Percentiles rank a stretch among this genome's conserved stretches.
Conservation (phyloP, 2,329 filamentous ascomycete genomes). For the Ascocoryne sarcoides region DNA sequence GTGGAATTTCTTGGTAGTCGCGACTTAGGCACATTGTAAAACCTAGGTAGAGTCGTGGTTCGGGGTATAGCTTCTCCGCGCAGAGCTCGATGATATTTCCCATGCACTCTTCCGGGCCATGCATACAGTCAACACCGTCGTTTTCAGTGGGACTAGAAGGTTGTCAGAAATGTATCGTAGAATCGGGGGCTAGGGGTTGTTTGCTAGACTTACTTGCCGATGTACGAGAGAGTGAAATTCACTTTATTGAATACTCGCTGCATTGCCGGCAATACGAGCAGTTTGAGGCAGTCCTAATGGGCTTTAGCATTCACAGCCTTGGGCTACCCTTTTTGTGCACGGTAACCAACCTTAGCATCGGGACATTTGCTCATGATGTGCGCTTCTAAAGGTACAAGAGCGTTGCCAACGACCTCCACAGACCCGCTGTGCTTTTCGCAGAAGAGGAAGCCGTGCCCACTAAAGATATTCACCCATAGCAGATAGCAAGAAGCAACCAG, state of each 20-base stretch:
- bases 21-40: slow-evolving; percentile 85
- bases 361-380: slow-evolving; percentile 98
- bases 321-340: neutral
- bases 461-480: slow-evolving; percentile 10
- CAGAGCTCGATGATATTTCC: slow-evolving; percentile 94
- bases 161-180: neutral
- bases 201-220: slow-evolving; percentile 57
- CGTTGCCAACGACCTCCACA: neutral
- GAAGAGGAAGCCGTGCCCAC: neutral
- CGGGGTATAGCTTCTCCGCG: slow-evolving; percentile 71
- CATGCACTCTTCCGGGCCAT: slow-evolving; percentile 83
- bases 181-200: neutral
- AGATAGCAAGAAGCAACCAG: slow-evolving; percentile 20
- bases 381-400: slow-evolving; percentile 70
- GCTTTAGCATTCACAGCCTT: slow-evolving; percentile 2
- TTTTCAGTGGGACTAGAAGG: slow-evolving; percentile 53
- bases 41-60: slow-evolving; percentile 75
- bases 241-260: slow-evolving; percentile 72
- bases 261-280: slow-evolving; percentile 82
- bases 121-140: slow-evolving; percentile 79
- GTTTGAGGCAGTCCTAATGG: slow-evolving; percentile 62
- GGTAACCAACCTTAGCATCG: slow-evolving; percentile 55
- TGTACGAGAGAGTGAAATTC: slow-evolving; percentile 84
- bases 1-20: slow-evolving; percentile 69
- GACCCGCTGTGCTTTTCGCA: neutral